Evolutionary conservation across 805 yeast species (phyloP), one percentile per base, ranked within the genome.

Genomic region (Blastobotrys mokoenaii): DNA sequence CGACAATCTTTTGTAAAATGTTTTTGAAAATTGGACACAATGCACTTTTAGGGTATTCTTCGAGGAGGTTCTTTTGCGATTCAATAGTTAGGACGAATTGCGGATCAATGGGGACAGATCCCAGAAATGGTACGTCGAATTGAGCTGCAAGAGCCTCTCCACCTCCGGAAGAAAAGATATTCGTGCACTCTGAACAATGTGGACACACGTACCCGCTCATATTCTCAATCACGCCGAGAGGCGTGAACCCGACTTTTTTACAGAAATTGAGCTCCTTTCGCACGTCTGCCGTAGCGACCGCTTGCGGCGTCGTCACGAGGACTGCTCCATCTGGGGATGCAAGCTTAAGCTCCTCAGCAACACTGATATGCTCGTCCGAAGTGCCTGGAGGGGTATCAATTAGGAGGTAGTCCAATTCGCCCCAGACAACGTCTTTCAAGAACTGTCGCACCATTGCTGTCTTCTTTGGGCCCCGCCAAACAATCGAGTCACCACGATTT

Each of bases 301-400:
- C 76, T 59, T 93, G 99, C 1, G 99, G 98, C 0, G 98, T 93
- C 0, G 98, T 93, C 5, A 93, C 99, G 1, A 93, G 76, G 0
- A 93, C 80, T 1, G 96, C 96, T 0, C 97, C 97, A 55, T 87
- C 96, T 1, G 90, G 87, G 22, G 72, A 71, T 1, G 80, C 79
- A 46, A 82, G 66, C 30, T 58, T 60, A 35, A 93, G 70, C 62
- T 88, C 95, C 59, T 93, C 97, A 3, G 97, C 97, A 33, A 94
- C 83, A 3, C 96, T 88, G 33, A 93, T 93, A 62, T 93, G 99
- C 62, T 93, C 99, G 64, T 93, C 99, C 0, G 96, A 84, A 0
- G 99, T 93, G 0, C 99, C 99, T 0, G 99, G 99, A 1, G 99
- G 99, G 0, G 99, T 93, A 61, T 93, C 99, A 4, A 93, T 88